phyloP scores from a whole-genome alignment of 2,329 filamentous ascomycete genomes.

The Penicillium sp. region DNA sequence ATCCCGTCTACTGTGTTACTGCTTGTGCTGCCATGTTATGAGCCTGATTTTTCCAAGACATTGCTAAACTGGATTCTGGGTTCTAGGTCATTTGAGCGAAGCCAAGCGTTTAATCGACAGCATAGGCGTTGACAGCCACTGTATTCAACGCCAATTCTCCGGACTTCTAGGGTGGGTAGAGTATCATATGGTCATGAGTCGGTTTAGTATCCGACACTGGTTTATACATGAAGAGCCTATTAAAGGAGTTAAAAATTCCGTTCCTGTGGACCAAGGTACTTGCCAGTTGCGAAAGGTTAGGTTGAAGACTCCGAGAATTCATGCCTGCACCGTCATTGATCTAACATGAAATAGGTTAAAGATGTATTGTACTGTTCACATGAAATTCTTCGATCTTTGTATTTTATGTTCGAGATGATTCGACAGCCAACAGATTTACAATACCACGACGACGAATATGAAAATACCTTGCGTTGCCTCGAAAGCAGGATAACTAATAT shows the following conservation, averaged over 20 bases:
- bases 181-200: conserved; percentile 12
- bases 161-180: conserved; percentile 11
- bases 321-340: background rate
- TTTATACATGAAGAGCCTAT: conserved; percentile 6
- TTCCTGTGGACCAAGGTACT: conserved; percentile 10
- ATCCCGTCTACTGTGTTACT: too few species aligned
- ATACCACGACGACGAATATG: conserved; percentile 10
- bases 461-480: conserved; percentile 10
- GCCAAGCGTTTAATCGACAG: conserved; percentile 3
- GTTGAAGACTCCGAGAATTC: background rate
- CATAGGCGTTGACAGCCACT: background rate
- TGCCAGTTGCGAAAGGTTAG: conserved; percentile 9
- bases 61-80: background rate
- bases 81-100: conserved; percentile 7
- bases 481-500: conserved; percentile 11
- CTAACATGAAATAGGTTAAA: conserved; percentile 6
- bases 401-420: conserved; percentile 11
- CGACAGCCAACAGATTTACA: conserved; percentile 5
- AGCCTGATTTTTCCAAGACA: conserved; percentile 4
- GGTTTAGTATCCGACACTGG: conserved; percentile 11
- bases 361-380: conserved; percentile 9
- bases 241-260: conserved; percentile 9
- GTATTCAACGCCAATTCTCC: conserved; percentile 7
- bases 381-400: conserved; percentile 10
- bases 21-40: conserved; percentile 2